Percentiles rank a stretch among this genome's conserved stretches.
Conservation (phyloP, 2,329 filamentous ascomycete species). For the Delphinella strobiligena region DNA sequence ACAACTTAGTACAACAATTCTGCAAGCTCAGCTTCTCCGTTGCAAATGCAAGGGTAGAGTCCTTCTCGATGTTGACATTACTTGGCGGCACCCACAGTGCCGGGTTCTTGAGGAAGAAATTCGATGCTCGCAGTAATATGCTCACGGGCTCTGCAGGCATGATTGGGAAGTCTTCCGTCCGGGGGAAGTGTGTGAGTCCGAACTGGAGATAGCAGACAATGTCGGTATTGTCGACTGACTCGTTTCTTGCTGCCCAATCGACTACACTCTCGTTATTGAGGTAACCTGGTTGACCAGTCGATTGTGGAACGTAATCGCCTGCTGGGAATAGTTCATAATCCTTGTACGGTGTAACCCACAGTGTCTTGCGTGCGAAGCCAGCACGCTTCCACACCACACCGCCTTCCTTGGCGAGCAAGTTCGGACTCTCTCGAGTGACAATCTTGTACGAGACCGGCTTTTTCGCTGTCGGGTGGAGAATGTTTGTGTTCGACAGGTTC, state of each 20-base stretch:
- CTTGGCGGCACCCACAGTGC: conserved; percentile 39
- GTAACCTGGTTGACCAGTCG: no score
- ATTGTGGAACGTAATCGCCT: conserved; percentile 35
- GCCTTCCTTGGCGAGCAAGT: conserved; percentile 34
- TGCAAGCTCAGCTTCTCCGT: no score
- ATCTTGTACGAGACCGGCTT: conserved; percentile 38
- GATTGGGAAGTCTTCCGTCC: conserved; percentile 41
- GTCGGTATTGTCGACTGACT: conserved; percentile 32
- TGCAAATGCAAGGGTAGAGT: no score
- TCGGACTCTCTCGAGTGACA: conserved; percentile 34
- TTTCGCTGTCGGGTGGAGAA: conserved; percentile 31
- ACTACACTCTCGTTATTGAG: conserved; percentile 30
- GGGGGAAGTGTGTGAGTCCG: conserved; percentile 39
- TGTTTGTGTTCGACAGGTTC: conserved; percentile 35
- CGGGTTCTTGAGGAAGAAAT: conserved; percentile 44
- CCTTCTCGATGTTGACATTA: conserved; percentile 5
- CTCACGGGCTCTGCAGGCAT: conserved; percentile 38
- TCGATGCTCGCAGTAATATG: conserved; percentile 35
- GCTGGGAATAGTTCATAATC: conserved; percentile 41
- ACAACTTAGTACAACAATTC: no score
- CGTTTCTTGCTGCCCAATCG: conserved; percentile 31
- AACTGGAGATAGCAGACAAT: conserved; percentile 40
- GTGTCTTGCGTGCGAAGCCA: conserved; percentile 37
- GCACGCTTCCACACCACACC: conserved; percentile 35
- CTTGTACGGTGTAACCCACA: conserved; percentile 43